Base-by-base conservation (phyloP, 352 stramenopile species). In the Pythium phragmiticola region DNA sequence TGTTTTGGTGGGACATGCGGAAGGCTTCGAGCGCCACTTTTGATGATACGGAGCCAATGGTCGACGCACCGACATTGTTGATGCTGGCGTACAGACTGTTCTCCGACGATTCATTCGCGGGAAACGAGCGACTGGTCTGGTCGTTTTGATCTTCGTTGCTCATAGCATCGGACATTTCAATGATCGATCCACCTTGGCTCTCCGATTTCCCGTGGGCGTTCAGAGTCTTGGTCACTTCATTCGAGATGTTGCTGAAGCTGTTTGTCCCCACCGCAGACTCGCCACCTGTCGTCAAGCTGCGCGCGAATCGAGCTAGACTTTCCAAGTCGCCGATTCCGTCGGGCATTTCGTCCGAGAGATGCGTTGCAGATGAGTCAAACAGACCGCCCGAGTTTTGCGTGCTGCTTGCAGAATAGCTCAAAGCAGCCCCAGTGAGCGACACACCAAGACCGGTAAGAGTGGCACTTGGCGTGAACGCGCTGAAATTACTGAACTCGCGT, bases 141-240 rank as follows among this genome's bases (percentile, higher is more conserved):
- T 92, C 84, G 26, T 83, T 77, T 45, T 74, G 76, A 57, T 92
- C 82, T 21, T 92, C 84, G 34, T 68, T 72, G 48, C 82, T 88
- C 69, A 86, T 77, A 43, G 57, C 70, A 45, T 94, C 81, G 4
- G 74, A 88, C 63, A 85, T 69, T 47, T 81, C 77, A 2, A 76
- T 69, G 28, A 68, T 65, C 8, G 63, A 65, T 11, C 39, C 30
- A 34, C 45, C 46, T 3, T 69, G 54, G 7, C 62, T 63, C 21
- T 54, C 48, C 42, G 9, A 54, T 36, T 62, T 63, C 11, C 48
- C 43, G 4, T 62, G 69, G 0, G 60, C 67, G n/a, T 76, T 87
- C 26, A 90, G 59, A 8, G 78, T 91, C 65, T 89, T 89, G 2
- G 82, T 74, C 23, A 92, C 84, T 76, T 94, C 84, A 48, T 94